Percentiles rank a stretch among this genome's conserved stretches.
phyloP scores from a whole-genome alignment of 768 basidiomycete species.

The Rossbeevera mucosa region DNA sequence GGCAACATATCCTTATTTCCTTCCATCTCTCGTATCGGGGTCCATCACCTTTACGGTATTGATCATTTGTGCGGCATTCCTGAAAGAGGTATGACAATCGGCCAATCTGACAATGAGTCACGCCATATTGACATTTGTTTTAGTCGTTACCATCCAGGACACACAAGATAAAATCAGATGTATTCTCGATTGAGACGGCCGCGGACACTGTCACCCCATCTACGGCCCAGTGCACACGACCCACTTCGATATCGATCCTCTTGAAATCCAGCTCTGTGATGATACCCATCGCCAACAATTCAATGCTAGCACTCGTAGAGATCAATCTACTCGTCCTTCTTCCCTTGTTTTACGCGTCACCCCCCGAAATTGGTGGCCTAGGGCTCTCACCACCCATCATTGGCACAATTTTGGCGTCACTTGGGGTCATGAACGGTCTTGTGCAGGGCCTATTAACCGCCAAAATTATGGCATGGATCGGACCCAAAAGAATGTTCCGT shows the following conservation, averaged over 20 bases:
- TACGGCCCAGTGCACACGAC: not conserved
- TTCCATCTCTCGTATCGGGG: conserved; percentile 29
- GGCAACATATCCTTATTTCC: conserved; percentile 34
- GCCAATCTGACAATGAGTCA: not conserved
- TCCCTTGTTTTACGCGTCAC: conserved; percentile 45
- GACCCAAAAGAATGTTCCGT: conserved; percentile 40
- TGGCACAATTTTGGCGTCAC: conserved; percentile 34
- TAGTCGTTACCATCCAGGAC: conserved; percentile 27
- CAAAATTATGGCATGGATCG: conserved; percentile 36
- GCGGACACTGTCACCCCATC: not conserved
- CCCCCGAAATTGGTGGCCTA: conserved; percentile 40
- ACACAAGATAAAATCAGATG: not conserved
- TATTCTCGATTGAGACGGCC: not conserved
- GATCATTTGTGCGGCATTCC: conserved; percentile 17
- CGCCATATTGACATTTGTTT: not conserved
- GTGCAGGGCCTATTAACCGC: conserved; percentile 41
- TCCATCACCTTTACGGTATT: conserved; percentile 10
- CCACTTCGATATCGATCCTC: conserved; percentile 33
- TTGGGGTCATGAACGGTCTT: conserved; percentile 36
- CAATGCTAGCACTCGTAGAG: conserved; percentile 39
- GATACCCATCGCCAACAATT: conserved; percentile 41
- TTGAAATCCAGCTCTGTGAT: conserved; percentile 30
- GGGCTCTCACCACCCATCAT: conserved; percentile 39
- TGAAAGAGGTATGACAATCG: conserved; percentile 29
- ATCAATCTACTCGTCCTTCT: conserved; percentile 35